phyloP scores from a whole-genome alignment of 2,329 filamentous ascomycete genomes.

The Neurospora crassa region DNA sequence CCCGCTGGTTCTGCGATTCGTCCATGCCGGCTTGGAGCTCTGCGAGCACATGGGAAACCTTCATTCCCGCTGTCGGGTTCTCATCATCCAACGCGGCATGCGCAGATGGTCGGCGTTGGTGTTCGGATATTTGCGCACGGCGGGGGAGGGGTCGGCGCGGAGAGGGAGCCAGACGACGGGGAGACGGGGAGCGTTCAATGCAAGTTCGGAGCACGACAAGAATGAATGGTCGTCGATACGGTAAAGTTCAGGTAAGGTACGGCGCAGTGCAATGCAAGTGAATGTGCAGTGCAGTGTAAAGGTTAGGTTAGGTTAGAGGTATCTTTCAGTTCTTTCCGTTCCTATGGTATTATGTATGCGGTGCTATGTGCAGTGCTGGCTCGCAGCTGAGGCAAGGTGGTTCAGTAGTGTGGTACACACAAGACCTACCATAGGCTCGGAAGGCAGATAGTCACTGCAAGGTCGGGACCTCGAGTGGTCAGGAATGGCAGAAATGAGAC shows the following conservation, averaged over 20 bases:
- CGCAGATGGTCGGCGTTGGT: constrained; percentile 2
- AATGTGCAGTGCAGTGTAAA: neutral
- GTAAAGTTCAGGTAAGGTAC: neutral
- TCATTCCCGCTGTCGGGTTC: constrained; percentile 24
- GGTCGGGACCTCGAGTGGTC: neutral
- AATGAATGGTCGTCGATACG: neutral
- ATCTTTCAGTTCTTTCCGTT: neutral
- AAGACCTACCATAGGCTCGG: neutral
- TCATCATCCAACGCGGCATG: constrained; percentile 28
- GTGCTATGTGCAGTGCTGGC: neutral
- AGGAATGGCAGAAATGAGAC: neutral
- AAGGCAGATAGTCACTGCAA: neutral
- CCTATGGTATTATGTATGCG: neutral
- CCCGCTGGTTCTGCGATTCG: constrained; percentile 69
- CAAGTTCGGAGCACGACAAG: constrained; percentile 13
- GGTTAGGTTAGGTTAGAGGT: too few relatives aligned
- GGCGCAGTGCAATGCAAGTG: neutral
- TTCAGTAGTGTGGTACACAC: neutral
- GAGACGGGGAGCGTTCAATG: neutral
- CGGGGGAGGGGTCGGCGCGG: constrained; percentile 4
- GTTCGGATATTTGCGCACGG: constrained; percentile 7
- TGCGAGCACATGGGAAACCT: constrained; percentile 39
- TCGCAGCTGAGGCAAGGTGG: neutral
- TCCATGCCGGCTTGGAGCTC: constrained; percentile 55
- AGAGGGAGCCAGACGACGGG: neutral